Evolutionary conservation across 495 filamentous ascomycete genomes (phyloP), one percentile per base, ranked within the genome.

Genomic region (Trichocladium antarcticum): DNA sequence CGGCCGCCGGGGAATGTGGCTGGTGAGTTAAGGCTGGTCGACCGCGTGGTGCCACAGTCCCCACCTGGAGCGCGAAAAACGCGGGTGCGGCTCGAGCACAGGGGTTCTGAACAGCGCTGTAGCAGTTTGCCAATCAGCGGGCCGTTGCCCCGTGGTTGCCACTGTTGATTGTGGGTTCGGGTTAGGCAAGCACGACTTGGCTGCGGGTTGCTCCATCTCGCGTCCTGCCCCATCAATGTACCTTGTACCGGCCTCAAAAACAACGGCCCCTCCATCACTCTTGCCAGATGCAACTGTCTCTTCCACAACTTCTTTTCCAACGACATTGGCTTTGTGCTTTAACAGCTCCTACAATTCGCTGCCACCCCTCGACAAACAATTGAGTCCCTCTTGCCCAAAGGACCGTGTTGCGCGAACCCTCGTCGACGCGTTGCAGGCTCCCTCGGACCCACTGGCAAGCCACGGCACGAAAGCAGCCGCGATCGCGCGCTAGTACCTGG

Each of bases 81-180:
- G 60, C 62, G 62, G 55, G 54, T 49, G 48, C 21, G 21, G 22
- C 9, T 47, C 15, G 10, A 12, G n/a, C 10, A n/a, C 59, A 50
- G 45, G 59, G 53, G 46, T 40, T 11, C 32, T 29, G 21, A 32
- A 47, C 42, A 40, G 40, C 50, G 39, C 39, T 47, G 40, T 29
- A 37, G 11, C 31, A 22, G 17, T 45, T 28, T 37, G 34, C 71
- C 72, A 74, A 74, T 73, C 47, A 61, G 49, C 47, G 16, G 0
- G 9, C 44, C 59, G 70, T 74, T 74, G 71, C 71, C 57, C 61
- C 55, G 67, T 60, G 46, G 71, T 74, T 71, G 68, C 65, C 54
- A 50, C 51, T 74, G 71, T 74, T 74, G 68, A 68, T 47, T 19
- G 59, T 58, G 56, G 56, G 47, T 50, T 54, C 36, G 20, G 14